Percentiles rank a stretch among this genome's conserved stretches.
Evolutionary conservation across 345 rosid species (phyloP).

Genomic region (Lepidium aucheri): DNA sequence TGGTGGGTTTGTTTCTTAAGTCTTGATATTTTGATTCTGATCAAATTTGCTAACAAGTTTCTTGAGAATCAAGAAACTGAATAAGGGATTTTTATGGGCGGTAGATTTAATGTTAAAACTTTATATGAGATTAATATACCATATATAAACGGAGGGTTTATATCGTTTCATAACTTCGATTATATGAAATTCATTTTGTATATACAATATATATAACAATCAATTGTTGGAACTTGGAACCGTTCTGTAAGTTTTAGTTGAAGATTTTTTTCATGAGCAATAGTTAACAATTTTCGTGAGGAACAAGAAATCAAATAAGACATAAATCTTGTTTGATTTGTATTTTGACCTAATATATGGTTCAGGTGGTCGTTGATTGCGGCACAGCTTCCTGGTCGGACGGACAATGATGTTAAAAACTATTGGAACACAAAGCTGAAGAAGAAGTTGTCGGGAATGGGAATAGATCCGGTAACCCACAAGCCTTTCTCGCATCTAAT

Average conservation of each 20-base stretch:
- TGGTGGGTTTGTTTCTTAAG: background rate
- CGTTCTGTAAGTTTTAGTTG: background rate
- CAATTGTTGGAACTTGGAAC: too few relatives aligned
- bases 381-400: constrained; percentile 87
- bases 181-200: background rate
- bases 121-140: background rate
- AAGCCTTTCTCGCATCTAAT: constrained; percentile 98
- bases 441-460: constrained; percentile 94
- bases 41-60: background rate
- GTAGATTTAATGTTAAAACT: too few relatives aligned
- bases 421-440: constrained; percentile 94
- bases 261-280: background rate
- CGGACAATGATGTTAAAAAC: constrained; percentile 89
- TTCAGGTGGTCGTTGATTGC: constrained; percentile 89
- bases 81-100: background rate
- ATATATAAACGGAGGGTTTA: background rate
- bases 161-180: background rate
- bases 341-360: background rate
- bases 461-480: constrained; percentile 91
- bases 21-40: background rate
- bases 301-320: background rate
- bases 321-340: background rate
- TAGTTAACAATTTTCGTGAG: background rate
- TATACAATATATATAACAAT: background rate
- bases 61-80: background rate